phyloP scores from a whole-genome alignment of 2,329 filamentous ascomycete genomes.

The Colletotrichum sp. region DNA sequence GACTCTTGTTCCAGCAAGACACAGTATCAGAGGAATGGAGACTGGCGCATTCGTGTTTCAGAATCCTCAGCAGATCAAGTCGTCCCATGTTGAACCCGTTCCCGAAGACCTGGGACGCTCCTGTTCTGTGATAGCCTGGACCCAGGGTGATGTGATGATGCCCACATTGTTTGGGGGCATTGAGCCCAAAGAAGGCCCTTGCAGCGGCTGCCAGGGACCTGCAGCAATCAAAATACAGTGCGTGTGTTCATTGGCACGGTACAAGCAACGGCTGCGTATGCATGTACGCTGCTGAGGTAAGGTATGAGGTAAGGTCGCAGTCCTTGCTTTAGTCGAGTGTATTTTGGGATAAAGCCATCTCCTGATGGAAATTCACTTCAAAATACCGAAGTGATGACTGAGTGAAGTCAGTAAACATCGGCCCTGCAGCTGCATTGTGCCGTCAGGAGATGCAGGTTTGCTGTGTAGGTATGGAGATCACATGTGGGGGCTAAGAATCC shows the following conservation, averaged over 20 bases:
- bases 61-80: not conserved
- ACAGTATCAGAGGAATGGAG: not conserved
- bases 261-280: not conserved
- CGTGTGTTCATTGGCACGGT: not conserved
- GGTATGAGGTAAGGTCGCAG: not conserved
- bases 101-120: not conserved
- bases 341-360: not conserved
- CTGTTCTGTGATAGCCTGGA: not conserved
- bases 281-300: not conserved
- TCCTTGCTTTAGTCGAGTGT: not conserved
- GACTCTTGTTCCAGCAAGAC: not conserved
- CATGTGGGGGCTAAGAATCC: not conserved
- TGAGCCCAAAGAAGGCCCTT: not conserved
- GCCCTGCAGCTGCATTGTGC: not conserved
- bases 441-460: not conserved
- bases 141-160: constrained; percentile 12
- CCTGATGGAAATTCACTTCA: not conserved
- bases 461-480: not conserved
- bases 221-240: not conserved
- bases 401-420: not conserved
- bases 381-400: not conserved
- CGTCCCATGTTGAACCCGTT: not conserved
- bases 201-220: constrained; percentile 8
- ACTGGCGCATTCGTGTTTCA: constrained; percentile 7
- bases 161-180: not conserved